Evolutionary conservation across 1,284 basidiomycete genomes (phyloP), one percentile per base, ranked within the genome.

Genomic region (Sphagnurus paluster): DNA sequence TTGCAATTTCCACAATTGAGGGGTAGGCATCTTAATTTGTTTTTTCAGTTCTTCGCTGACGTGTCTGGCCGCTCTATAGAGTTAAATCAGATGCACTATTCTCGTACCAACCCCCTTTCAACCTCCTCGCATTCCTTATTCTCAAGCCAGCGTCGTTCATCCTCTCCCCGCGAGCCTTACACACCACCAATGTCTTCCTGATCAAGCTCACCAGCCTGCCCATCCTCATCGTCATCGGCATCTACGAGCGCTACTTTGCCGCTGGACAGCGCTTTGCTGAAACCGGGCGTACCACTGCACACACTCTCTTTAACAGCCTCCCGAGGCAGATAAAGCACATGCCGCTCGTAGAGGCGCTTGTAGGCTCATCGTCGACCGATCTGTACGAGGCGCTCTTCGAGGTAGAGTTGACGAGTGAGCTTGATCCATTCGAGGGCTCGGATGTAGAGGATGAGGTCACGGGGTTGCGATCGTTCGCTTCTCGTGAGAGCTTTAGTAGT

Each of bases 31-130:
- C 26, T 8, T 39, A 10, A 17, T n/a, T 19, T 30, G 13, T 9
- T 28, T 36, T 1, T 6, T 33, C n/a, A 26, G 9, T 30, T 17
- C n/a, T 46, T 5, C 17, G 30, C 16, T 2, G 36, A 14, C 46
- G 14, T 44, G 24, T 35, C 39, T 53, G 14, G 28, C 25, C n/a
- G n/a, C 11, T 40, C 11, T 17, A 38, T 52, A 90, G 88, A 7
- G 87, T 93, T 60, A 92, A 93, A 64, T 84, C 84, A 5, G 91
- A 94, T 63, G 88, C 89, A 0, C 70, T 96, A n/a, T 92, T 95
- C 69, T 91, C 87, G 41, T 95, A 94, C 62, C 84, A 93, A 54
- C 90, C 88, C 1, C 90, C 91, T 0, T 91, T 91, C 74, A 91
- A 90, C 56, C 71, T 91, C 23, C 65, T 89, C 25, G 92, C 93